Evolutionary conservation across 2,329 filamentous ascomycete species (phyloP).

Genomic region (Simplicillium sp.): DNA sequence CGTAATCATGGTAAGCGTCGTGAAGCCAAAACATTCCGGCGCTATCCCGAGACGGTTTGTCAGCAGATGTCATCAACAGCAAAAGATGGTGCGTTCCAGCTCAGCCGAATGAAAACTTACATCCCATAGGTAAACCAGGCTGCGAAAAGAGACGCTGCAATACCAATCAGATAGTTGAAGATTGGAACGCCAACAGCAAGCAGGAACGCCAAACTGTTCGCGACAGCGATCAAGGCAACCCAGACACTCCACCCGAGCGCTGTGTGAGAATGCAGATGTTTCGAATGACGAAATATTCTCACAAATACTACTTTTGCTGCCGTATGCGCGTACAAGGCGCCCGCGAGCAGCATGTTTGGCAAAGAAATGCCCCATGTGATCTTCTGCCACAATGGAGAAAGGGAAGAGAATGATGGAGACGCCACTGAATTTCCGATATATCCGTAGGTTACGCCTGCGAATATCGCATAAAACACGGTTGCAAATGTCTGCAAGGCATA

Average conservation of each 20-base stretch:
- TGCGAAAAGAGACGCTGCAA: conserved; percentile 39
- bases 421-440: conserved; percentile 35
- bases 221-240: conserved; percentile 32
- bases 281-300: conserved; percentile 32
- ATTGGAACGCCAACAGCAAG: conserved; percentile 39
- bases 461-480: conserved; percentile 39
- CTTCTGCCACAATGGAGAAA: conserved; percentile 35
- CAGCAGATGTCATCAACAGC: background rate
- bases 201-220: conserved; percentile 33
- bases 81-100: background rate
- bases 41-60: background rate
- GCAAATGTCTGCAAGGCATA: conserved; percentile 39
- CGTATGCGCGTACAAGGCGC: conserved; percentile 38
- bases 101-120: conserved; percentile 6
- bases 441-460: conserved; percentile 39
- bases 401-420: conserved; percentile 37
- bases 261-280: conserved; percentile 38
- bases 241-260: conserved; percentile 35
- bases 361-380: conserved; percentile 40
- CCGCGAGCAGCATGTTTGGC: conserved; percentile 40
- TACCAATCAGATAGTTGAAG: conserved; percentile 43
- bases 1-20: conserved; percentile 32
- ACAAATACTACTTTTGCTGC: conserved; percentile 42
- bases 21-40: conserved; percentile 43
- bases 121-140: conserved; percentile 45